These are phyloP conservation scores for Trifolium fragiferum DNA, from an alignment of 306 rosid genomes.

Conservation along the genomic window DNA sequence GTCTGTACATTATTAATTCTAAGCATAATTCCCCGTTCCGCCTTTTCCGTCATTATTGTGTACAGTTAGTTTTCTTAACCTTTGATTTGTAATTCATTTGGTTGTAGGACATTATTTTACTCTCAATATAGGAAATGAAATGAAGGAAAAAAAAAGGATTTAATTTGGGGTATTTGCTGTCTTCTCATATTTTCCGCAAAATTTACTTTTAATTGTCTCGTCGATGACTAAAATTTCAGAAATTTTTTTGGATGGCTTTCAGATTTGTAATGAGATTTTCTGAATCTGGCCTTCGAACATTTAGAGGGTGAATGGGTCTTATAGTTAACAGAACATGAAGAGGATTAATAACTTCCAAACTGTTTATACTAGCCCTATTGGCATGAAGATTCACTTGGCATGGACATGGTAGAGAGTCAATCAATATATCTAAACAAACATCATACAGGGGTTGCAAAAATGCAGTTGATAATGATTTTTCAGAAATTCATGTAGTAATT, in stretches of 20 bases:
- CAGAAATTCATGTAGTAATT: no score
- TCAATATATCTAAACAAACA: no score
- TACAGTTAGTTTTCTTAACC: slow-evolving; percentile 74
- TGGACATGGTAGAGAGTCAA: no score
- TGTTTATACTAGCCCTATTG: background rate
- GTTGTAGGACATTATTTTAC: slow-evolving; percentile 63
- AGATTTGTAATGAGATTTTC: background rate
- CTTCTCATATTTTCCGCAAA: slow-evolving; percentile 1
- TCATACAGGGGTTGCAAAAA: no score
- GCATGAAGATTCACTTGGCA: no score
- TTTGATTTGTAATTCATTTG: slow-evolving; percentile 66
- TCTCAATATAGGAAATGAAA: slow-evolving; percentile 44
- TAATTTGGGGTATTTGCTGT: slow-evolving; percentile 30
- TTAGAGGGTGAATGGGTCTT: background rate
- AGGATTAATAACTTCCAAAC: background rate
- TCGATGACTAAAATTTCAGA: background rate
- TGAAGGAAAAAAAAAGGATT: slow-evolving; percentile 25
- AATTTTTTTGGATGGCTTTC: background rate
- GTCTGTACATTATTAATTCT: slow-evolving; percentile 59
- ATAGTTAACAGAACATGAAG: background rate
- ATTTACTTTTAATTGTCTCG: no score
- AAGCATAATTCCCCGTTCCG: slow-evolving; percentile 49
- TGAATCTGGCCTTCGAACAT: background rate
- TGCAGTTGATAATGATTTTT: no score
- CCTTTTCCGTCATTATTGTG: slow-evolving; percentile 67